phyloP scores from a whole-genome alignment of 2,329 filamentous ascomycete genomes.

The Scopulariopsis brevicaulis region DNA sequence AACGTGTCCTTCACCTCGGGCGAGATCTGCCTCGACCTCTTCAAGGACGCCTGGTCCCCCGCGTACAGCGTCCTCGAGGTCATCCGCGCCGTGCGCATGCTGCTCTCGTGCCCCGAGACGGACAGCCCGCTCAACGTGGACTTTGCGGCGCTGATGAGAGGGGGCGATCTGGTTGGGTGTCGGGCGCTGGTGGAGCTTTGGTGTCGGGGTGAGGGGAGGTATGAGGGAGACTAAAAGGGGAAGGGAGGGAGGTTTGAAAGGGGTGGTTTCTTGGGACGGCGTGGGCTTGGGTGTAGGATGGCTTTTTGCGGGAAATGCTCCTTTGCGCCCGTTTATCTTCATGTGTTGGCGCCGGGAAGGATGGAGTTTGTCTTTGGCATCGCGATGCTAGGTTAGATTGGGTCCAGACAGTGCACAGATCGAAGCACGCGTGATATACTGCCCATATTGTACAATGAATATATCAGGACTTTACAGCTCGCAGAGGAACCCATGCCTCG shows the following conservation, averaged over 20 bases:
- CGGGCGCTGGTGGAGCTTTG: constrained; percentile 62
- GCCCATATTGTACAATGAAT: not conserved
- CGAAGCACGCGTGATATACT: not conserved
- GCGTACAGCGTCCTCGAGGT: constrained; percentile 72
- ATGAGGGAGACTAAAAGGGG: constrained; percentile 6
- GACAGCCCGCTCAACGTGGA: constrained; percentile 74
- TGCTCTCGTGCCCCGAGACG: constrained; percentile 55
- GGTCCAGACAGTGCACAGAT: not conserved
- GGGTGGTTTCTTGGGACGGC: not conserved
- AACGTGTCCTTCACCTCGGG: constrained; percentile 64
- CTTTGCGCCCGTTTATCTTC: not conserved
- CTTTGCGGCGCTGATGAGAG: constrained; percentile 57
- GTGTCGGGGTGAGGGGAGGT: constrained; percentile 25
- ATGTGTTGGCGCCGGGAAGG: not conserved
- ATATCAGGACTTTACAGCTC: not conserved
- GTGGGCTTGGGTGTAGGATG: not conserved
- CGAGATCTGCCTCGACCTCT: constrained; percentile 87
- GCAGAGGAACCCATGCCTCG: not conserved
- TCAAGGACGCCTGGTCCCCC: constrained; percentile 72
- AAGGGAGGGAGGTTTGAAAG: not conserved
- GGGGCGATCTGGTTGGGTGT: constrained; percentile 57
- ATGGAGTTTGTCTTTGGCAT: not conserved
- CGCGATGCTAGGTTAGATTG: not conserved
- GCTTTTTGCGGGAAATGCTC: not conserved
- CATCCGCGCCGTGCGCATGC: constrained; percentile 59